phyloP scores from a whole-genome alignment of 2,329 filamentous ascomycete species.

The Stromatinia cepivora region DNA sequence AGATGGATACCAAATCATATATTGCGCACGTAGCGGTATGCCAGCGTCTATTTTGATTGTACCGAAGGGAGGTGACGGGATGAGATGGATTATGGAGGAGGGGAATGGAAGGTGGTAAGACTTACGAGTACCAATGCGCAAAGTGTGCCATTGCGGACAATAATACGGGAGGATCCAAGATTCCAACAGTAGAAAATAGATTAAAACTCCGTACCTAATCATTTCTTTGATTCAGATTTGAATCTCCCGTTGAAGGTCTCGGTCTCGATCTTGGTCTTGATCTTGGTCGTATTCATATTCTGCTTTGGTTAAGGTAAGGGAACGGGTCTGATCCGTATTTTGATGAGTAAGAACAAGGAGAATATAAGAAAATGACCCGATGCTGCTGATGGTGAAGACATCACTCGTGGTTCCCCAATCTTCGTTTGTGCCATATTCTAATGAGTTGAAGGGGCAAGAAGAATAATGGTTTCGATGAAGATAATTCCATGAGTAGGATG shows the following conservation, averaged over 20 bases:
- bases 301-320: not conserved
- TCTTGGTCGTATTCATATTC: not conserved
- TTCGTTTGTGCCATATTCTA: not conserved
- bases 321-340: not conserved
- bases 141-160: not conserved
- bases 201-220: not conserved
- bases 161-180: not conserved
- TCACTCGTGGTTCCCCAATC: not conserved
- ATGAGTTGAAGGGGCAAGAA: not conserved
- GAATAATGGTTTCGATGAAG: not conserved
- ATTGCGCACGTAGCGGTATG: not conserved
- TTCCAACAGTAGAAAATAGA: not conserved
- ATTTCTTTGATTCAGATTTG: not conserved
- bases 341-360: conserved; percentile 10
- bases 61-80: not conserved
- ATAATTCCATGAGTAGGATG: not conserved
- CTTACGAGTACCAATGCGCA: not conserved
- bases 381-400: not conserved
- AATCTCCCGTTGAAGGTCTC: not conserved
- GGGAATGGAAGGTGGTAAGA: not conserved
- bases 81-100: not conserved
- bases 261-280: not conserved
- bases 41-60: not conserved
- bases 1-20: not conserved
- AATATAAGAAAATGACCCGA: conserved; percentile 4